Evolutionary conservation across 116 monocot genomes (phyloP), one percentile per base, ranked within the genome.

Genomic region (Posidonia oceanica): DNA sequence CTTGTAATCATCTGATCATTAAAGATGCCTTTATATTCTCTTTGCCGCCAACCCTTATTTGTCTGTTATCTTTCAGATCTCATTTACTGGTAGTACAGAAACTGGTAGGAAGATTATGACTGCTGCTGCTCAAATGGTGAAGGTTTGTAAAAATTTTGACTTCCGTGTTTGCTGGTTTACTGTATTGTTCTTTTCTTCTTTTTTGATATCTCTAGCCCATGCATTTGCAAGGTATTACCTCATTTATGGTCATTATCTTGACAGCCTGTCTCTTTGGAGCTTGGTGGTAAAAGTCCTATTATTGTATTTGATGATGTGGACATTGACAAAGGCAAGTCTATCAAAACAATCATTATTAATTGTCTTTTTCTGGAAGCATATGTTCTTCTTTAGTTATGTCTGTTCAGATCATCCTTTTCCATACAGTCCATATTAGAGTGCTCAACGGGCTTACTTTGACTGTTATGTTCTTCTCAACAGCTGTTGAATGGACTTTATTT

Each of bases 261-360:
- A 18, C 76, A 99, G 99, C 90, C 99, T 69, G 84, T 99, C 80
- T 93, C 99, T 18, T 75, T 99, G 86, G 99, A 99, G 73, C 99
- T 99, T 81, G 99, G 99, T 62, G 99, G 99, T 13, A 99, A 99
- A 88, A 99, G 99, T 80, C 99, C 99, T 17, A 80, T 93, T 67
- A 39, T 99, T 80, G 83, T 99, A 64, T 99, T 93, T 86, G 90
- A 90, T 76, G 99, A 99, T 72, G 90, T 86, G 42, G 88, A 99
- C 66, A 83, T 99, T 75, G 94, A 93, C 4, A 99, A 93, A 86
- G 99, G 99, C 93, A 17, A 74, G 75, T 36, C 15, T 23, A 21
- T n/a, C 14, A n/a, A 16, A 44, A 29, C 29, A 14, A 53, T 22
- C 3, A 3, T 13, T n/a, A 6, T 29, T 52, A 42, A 14, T 53